These are phyloP conservation scores for Blastocystis hominis DNA, from an alignment of 352 stramenopile species.

Conservation along the genomic window DNA sequence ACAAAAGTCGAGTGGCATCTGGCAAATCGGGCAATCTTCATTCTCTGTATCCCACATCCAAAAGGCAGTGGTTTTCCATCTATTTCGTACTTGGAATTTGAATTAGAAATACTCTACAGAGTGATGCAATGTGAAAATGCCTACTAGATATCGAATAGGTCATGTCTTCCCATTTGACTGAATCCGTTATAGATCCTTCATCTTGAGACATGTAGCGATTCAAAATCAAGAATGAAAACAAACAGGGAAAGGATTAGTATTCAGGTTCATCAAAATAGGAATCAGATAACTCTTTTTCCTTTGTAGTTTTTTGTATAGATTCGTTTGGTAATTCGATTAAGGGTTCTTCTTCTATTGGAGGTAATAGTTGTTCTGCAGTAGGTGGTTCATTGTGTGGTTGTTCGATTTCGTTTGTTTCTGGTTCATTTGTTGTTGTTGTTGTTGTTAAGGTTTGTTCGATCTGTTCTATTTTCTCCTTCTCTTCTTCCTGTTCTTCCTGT, in stretches of 20 bases:
- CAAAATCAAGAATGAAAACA: neutral
- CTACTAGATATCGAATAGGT: neutral
- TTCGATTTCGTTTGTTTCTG: no score
- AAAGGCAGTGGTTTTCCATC: slow-evolving; percentile 13
- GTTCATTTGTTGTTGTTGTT: no score
- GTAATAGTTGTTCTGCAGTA: no score
- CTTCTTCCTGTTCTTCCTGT: neutral
- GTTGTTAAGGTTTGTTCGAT: no score
- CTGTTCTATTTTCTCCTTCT: no score
- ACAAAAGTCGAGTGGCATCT: slow-evolving; percentile 12
- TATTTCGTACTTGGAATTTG: neutral
- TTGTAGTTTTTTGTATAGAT: neutral
- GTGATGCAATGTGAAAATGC: neutral
- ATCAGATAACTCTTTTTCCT: neutral
- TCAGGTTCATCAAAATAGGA: slow-evolving; percentile 53
- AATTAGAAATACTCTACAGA: neutral
- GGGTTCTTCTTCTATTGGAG: no score
- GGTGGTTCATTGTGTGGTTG: no score
- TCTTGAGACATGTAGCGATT: neutral
- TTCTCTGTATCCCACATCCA: slow-evolving; percentile 46
- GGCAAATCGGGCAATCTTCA: slow-evolving; percentile 39
- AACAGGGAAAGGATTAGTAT: slow-evolving; percentile 16
- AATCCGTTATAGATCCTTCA: neutral
- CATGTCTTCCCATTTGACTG: slow-evolving; percentile 6
- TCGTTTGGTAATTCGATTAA: no score